Conservation (phyloP, 352 stramenopile genomes). For the Phytophthora colocasiae region DNA sequence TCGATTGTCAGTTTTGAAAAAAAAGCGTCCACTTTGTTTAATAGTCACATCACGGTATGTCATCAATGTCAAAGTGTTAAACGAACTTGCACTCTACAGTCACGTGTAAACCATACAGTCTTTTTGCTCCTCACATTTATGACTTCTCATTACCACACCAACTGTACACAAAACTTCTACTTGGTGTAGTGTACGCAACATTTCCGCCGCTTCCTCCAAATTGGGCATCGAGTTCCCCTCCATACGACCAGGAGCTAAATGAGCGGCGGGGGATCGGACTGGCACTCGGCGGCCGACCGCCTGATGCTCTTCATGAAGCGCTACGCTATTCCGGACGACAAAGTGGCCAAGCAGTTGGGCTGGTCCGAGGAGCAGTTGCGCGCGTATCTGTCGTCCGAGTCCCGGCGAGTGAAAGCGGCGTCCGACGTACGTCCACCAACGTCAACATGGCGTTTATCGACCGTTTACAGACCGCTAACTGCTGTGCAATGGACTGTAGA, state of each 20-base stretch:
- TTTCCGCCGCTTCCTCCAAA: conserved; percentile 32
- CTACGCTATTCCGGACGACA: conserved; percentile 50
- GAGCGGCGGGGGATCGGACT: conserved; percentile 41
- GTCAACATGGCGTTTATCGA: conserved; percentile 1
- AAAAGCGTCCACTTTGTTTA: too few relatives aligned
- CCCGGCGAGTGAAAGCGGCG: conserved; percentile 41
- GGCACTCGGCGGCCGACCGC: conserved; percentile 54
- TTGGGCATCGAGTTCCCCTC: conserved; percentile 28
- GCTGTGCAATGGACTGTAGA: conserved; percentile 29
- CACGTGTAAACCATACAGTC: not conserved
- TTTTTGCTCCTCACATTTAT: conserved; percentile 2
- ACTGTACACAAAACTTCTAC: conserved; percentile 1
- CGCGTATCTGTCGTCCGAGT: conserved; percentile 60
- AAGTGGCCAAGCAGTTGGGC: conserved; percentile 57
- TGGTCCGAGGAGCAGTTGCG: conserved; percentile 63
- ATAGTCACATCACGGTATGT: too few relatives aligned
- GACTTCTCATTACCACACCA: conserved; percentile 6
- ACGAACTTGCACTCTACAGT: conserved; percentile 7
- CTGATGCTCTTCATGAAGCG: conserved; percentile 71
- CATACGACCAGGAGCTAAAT: conserved; percentile 26
- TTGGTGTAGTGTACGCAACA: conserved; percentile 27
- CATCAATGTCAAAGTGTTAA: too few relatives aligned
- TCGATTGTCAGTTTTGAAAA: too few relatives aligned
- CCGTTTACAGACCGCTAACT: conserved; percentile 9
- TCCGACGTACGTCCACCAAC: conserved; percentile 37